Evolutionary conservation across 305 asterid genomes (phyloP), one percentile per base, ranked within the genome.

Genomic region (Striga hermonthica): DNA sequence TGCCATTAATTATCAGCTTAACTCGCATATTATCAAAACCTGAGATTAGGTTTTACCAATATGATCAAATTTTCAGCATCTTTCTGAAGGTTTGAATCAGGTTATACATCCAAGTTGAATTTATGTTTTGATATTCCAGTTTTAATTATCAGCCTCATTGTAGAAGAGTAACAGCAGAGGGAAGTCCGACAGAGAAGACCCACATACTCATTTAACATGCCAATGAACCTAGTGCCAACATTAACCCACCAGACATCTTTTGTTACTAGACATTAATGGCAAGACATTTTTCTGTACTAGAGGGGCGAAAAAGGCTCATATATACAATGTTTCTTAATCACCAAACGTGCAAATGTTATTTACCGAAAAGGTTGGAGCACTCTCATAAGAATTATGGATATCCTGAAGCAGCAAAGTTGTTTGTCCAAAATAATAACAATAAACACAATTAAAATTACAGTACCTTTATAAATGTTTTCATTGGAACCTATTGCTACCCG

Each of bases 401-500:
- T 22, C 31, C 31, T 22, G 31, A 22, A 22, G 1, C 31, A 22
- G 31, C 31, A 22, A 22, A 22, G 31, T 22, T 22, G 31, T 22
- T 22, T 22, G 31, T 22, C 31, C 2, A 1, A 22, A 22, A 22
- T 22, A 22, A 22, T 1, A 22, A 22, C n/a, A n/a, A n/a, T 15
- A 22, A 22, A 22, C 31, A 22, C 31, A 22, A 22, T 22, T 22
- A 22, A 22, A 22, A 22, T 22, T 22, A 22, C 31, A 22, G 31
- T 22, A 22, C 31, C 31, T 22, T 22, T 22, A 22, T 22, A 22
- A 22, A 22, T 22, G 31, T 22, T 22, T 0, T 22, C 31, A 22
- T 22, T 22, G 31, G 31, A 22, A 22, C 31, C 2, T 22, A 22
- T 22, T 28, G 79, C 71, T 36, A 52, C 35, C 59, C 52, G 78